These are phyloP conservation scores for Kwoniella pini DNA, from an alignment of 768 basidiomycete genomes.

Conservation along the genomic window DNA sequence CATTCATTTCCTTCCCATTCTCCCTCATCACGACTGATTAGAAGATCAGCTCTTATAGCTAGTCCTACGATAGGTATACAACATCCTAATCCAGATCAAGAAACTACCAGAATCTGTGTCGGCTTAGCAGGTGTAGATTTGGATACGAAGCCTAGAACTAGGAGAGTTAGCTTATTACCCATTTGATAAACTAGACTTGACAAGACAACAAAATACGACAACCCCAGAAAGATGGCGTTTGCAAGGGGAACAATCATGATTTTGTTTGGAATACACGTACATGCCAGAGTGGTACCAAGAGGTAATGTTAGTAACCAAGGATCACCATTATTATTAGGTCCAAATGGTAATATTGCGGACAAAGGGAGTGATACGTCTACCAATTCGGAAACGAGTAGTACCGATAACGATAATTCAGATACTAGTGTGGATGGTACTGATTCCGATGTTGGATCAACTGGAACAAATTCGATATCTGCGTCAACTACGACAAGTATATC, in stretches of 20 bases:
- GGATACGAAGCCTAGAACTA: constrained; percentile 6
- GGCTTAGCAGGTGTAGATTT: constrained; percentile 20
- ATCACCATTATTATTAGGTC: constrained; percentile 13
- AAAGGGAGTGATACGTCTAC: background rate
- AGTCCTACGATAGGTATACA: constrained; percentile 15
- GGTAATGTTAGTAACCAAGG: constrained; percentile 7
- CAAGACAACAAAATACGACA: too few relatives aligned
- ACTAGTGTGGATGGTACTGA: background rate
- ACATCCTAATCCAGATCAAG: constrained; percentile 23
- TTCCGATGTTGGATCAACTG: background rate
- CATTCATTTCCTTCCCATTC: constrained; percentile 17
- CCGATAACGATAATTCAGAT: background rate
- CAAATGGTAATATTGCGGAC: background rate
- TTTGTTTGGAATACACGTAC: background rate
- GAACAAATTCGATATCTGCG: background rate
- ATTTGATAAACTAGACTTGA: too few relatives aligned
- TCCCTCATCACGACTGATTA: constrained; percentile 16
- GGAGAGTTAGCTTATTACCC: constrained; percentile 3
- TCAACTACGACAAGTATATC: constrained; percentile 1
- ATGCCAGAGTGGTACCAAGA: constrained; percentile 1
- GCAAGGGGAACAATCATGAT: background rate
- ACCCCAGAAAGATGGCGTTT: background rate
- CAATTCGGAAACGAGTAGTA: background rate
- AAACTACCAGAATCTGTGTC: constrained; percentile 19
- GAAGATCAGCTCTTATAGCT: constrained; percentile 19